Percentiles rank a stretch among this genome's conserved stretches.
Conservation (phyloP, 306 rosid species). For the Cicer arietinum region DNA sequence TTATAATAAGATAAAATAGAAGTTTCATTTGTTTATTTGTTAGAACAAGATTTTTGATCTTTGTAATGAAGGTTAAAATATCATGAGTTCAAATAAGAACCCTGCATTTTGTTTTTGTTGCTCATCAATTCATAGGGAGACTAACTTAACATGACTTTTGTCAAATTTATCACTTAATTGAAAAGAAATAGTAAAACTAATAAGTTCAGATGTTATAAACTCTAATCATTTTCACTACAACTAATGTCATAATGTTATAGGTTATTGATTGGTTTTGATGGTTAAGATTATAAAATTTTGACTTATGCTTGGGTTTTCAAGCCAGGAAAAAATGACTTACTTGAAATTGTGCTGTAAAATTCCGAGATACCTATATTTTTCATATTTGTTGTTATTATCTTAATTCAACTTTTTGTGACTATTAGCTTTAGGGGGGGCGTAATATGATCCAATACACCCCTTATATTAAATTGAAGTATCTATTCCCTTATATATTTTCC, state of each 20-base stretch:
- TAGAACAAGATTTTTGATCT: neutral
- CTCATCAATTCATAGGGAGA: constrained; percentile 35
- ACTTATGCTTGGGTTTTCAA: too few relatives aligned
- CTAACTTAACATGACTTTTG: constrained; percentile 24
- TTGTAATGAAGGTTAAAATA: constrained; percentile 41
- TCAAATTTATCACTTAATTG: constrained; percentile 1
- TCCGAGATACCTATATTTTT: too few relatives aligned
- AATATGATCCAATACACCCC: too few relatives aligned
- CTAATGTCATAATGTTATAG: neutral
- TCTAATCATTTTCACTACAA: constrained; percentile 1
- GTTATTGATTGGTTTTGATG: too few relatives aligned
- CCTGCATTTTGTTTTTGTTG: constrained; percentile 55
- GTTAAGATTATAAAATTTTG: too few relatives aligned
- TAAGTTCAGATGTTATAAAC: constrained; percentile 33
- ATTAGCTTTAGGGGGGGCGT: too few relatives aligned
- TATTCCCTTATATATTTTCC: too few relatives aligned
- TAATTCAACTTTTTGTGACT: too few relatives aligned
- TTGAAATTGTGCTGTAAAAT: too few relatives aligned
- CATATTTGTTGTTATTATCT: too few relatives aligned
- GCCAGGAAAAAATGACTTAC: too few relatives aligned
- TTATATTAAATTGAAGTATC: too few relatives aligned
- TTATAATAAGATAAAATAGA: constrained; percentile 72
- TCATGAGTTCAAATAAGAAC: constrained; percentile 57
- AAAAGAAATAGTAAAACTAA: neutral
- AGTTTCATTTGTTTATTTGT: constrained; percentile 78